Evolutionary conservation across 2,329 filamentous ascomycete species (phyloP), one percentile per base, ranked within the genome.

Genomic region (Fusarium odoratissimum): DNA sequence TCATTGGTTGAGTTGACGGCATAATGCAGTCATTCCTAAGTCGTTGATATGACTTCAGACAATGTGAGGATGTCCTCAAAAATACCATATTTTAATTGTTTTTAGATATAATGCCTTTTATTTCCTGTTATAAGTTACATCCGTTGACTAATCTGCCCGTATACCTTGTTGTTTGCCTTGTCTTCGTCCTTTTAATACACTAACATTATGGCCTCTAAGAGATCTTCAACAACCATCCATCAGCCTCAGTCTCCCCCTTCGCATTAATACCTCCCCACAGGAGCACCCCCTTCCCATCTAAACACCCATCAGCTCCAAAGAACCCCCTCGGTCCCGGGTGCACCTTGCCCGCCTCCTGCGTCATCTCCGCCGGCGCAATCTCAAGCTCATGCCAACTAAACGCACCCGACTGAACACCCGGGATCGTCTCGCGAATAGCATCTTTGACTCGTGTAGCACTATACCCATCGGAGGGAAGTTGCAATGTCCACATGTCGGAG

Each of bases 331-430:
- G 73, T 4, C 73, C 73, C 7, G 73, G 73, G 2, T 75, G 73
- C 16, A 75, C 70, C 35, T 75, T 75, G 8, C 73, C 73, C 7
- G 67, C 46, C 25, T 58, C 54, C 28, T 74, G 49, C 8, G 52
- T 75, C 44, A 75, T 64, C 46, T 75, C 73, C 2, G 60, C 63
- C 0, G 73, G 70, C 0, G 67, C 60, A 48, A 75, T 66, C 37
- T 75, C 70, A n/a, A 75, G 48, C 21, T 75, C 73, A 38, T 73
- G 60, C 73, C 73, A 75, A 28, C 63, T 71, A 4, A 75, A 75
- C 3, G 49, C 57, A 0, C 73, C 73, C 9, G 64, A 74, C 35
- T 69, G 38, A 10, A 66, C 51, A 6, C 73, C 60, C 1, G 73
- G 73, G 1, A 75, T 23, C 3, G 31, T 42, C 16, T 68, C 59